These are phyloP conservation scores for Penicillium bovifimosum DNA, from an alignment of 495 filamentous ascomycete species.

Conservation along the genomic window DNA sequence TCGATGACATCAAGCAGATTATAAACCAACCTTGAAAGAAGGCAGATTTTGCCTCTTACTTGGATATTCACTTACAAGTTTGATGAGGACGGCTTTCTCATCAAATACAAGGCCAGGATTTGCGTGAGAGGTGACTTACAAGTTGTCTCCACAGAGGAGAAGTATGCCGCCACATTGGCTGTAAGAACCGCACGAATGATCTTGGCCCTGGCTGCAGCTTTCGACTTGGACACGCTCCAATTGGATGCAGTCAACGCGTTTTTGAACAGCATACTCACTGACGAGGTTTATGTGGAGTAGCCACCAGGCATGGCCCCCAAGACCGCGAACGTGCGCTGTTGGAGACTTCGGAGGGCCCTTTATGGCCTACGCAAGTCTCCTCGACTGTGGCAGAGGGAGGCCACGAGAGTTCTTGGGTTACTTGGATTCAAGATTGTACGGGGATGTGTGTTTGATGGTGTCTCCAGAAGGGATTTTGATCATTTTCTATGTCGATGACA, in stretches of 20 bases:
- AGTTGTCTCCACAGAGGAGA: conserved; percentile 1
- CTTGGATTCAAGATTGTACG: too few relatives aligned
- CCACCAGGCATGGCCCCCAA: too few relatives aligned
- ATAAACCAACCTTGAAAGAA: too few relatives aligned
- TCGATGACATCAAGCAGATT: too few relatives aligned
- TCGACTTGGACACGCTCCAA: conserved; percentile 4
- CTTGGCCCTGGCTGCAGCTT: background rate
- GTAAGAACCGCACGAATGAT: conserved; percentile 1
- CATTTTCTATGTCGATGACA: conserved; percentile 25
- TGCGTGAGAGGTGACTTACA: conserved; percentile 15
- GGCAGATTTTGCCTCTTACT: conserved; percentile 11
- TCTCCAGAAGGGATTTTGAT: too few relatives aligned
- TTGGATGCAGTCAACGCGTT: conserved; percentile 8
- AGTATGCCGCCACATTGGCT: conserved; percentile 7
- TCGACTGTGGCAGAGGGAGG: too few relatives aligned
- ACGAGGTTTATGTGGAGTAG: too few relatives aligned
- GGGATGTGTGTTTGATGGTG: too few relatives aligned
- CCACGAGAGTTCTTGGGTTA: too few relatives aligned
- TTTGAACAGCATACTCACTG: conserved; percentile 12
- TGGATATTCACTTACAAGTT: conserved; percentile 18
- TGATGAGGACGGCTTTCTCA: conserved; percentile 6
- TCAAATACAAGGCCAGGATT: conserved; percentile 13
- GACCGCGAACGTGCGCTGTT: too few relatives aligned
- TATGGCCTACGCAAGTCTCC: too few relatives aligned
- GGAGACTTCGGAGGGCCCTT: too few relatives aligned